A percentile compares a stretch with the other conserved stretches of the same genome.
These are phyloP conservation scores for Colletotrichum sp. DNA, from an alignment of 2,329 filamentous ascomycete genomes.

Conservation along the genomic window DNA sequence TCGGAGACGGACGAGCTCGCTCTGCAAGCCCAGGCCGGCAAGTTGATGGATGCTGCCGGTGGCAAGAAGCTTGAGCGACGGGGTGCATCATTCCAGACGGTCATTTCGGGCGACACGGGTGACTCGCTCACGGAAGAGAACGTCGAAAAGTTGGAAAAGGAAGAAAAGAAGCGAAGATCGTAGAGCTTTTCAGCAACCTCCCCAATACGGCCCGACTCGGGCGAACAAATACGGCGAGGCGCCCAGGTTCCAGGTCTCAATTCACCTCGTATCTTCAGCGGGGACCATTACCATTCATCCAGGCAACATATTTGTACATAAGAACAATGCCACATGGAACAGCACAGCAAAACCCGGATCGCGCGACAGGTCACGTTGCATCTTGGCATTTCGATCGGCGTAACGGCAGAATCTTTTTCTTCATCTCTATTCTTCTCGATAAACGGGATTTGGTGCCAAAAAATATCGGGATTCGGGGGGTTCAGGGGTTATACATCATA, in stretches of 20 bases:
- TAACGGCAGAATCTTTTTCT: neutral
- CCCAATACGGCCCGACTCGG: neutral
- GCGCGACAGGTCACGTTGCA: slow-evolving; percentile 19
- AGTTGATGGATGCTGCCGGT: slow-evolving; percentile 51
- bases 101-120: slow-evolving; percentile 40
- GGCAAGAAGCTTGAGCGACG: slow-evolving; percentile 33
- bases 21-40: slow-evolving; percentile 48
- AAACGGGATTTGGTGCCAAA: neutral
- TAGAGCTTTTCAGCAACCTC: neutral
- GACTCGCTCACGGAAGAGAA: slow-evolving; percentile 60
- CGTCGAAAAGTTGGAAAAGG: slow-evolving; percentile 49
- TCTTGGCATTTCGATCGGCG: slow-evolving; percentile 22
- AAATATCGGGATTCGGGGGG: neutral
- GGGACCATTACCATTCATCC: neutral
- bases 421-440: neutral
- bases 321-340: neutral
- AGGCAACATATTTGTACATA: slow-evolving; percentile 8
- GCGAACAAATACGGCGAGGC: neutral
- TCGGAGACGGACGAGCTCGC: slow-evolving; percentile 44
- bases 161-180: slow-evolving; percentile 25
- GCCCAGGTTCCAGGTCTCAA: neutral
- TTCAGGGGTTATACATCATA: neutral
- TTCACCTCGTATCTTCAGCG: neutral
- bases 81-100: slow-evolving; percentile 37
- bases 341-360: neutral